phyloP scores from a whole-genome alignment of 2,329 filamentous ascomycete species.

The Aspergillus spinulosporus region DNA sequence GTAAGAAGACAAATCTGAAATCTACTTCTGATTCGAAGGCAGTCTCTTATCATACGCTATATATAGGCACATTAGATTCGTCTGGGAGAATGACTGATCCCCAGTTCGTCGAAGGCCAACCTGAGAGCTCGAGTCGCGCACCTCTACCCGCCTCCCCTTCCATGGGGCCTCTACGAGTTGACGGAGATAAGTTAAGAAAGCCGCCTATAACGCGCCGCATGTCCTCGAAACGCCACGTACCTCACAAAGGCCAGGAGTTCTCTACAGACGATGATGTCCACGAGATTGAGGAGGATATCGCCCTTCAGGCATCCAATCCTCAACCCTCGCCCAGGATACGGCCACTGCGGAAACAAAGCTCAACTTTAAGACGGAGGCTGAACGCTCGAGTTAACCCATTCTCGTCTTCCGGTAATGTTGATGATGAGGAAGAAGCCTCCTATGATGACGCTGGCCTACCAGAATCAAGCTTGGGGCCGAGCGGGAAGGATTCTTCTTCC shows the following conservation, averaged over 20 bases:
- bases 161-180: constrained; percentile 35
- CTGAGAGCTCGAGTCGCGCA: constrained; percentile 30
- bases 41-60: constrained; percentile 6
- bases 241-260: constrained; percentile 80
- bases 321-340: constrained; percentile 38
- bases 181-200: constrained; percentile 62
- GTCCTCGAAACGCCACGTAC: constrained; percentile 69
- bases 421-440: constrained; percentile 32
- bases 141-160: constrained; percentile 48
- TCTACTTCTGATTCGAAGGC: not conserved
- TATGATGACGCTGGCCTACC: constrained; percentile 40
- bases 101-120: constrained; percentile 33
- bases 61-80: constrained; percentile 35
- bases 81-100: constrained; percentile 26
- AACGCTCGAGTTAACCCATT: constrained; percentile 35
- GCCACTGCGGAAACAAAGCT: constrained; percentile 36
- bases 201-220: constrained; percentile 71
- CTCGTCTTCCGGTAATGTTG: constrained; percentile 39
- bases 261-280: constrained; percentile 84
- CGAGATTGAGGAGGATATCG: constrained; percentile 73
- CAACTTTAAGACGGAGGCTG: constrained; percentile 43
- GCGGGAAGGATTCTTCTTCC: constrained; percentile 24
- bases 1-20: constrained; percentile 20
- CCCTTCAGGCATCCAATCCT: constrained; percentile 35
- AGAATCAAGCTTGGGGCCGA: constrained; percentile 28